Percentiles rank a stretch among this genome's conserved stretches.
Conservation (phyloP, 1,139 yeast species). For the Hyphopichia pseudoburtonii region DNA sequence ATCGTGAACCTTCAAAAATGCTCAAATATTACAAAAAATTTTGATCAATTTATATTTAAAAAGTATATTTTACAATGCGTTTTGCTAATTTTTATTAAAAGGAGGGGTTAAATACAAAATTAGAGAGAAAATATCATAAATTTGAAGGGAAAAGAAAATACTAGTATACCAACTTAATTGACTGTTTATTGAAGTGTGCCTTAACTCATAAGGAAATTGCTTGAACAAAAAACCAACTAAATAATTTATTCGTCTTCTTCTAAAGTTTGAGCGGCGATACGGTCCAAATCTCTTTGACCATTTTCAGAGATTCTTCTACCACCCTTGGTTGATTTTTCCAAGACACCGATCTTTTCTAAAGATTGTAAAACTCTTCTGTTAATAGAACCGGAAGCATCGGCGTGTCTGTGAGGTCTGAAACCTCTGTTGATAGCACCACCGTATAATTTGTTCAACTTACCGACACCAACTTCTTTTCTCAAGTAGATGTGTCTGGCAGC, state of each 20-base stretch:
- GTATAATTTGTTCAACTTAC: slow-evolving; percentile 97
- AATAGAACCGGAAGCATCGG: slow-evolving; percentile 97
- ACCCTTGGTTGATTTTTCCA: slow-evolving; percentile 96
- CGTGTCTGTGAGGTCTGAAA: slow-evolving; percentile 98
- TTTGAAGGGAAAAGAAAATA: slow-evolving; percentile 1
- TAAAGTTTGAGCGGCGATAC: slow-evolving; percentile 99
- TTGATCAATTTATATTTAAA: not conserved
- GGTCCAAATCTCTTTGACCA: slow-evolving; percentile 99
- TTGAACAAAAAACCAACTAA: slow-evolving; percentile 11
- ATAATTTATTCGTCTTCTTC: slow-evolving; percentile 74
- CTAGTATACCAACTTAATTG: slow-evolving; percentile 4
- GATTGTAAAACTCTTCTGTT: slow-evolving; percentile 99
- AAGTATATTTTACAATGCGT: slow-evolving; percentile 3
- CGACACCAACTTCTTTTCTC: slow-evolving; percentile 99
- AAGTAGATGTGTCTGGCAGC: slow-evolving; percentile 99
- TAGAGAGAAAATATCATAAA: slow-evolving; percentile 4
- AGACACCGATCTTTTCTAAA: slow-evolving; percentile 96
- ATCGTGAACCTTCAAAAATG: too few relatives aligned
- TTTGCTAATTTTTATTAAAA: slow-evolving; percentile 5
- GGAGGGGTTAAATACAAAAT: slow-evolving; percentile 6
- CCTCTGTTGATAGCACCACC: slow-evolving; percentile 99
- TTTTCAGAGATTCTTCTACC: slow-evolving; percentile 99
- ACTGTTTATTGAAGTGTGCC: not conserved
- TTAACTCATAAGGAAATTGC: not conserved
- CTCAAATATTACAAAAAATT: slow-evolving; percentile 3